These are phyloP conservation scores for Saccharomycopsis hybrid DNA, from an alignment of 1,139 yeast species.

Conservation along the genomic window DNA sequence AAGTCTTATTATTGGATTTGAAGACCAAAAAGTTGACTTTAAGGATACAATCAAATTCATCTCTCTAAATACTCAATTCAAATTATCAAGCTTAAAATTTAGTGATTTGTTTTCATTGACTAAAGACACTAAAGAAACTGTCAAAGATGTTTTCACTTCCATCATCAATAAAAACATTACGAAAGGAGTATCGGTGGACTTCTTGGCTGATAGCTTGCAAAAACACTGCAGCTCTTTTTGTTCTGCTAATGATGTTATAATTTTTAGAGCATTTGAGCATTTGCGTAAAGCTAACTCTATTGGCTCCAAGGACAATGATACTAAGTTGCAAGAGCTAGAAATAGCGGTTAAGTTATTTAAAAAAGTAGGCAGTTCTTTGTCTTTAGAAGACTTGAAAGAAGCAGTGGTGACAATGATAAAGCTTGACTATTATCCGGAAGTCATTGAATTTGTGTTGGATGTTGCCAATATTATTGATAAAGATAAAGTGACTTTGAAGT, in stretches of 20 bases:
- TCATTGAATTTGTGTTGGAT: conserved; percentile 74
- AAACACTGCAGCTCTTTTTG: conserved; percentile 95
- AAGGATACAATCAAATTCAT: conserved; percentile 68
- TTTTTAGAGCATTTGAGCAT: conserved; percentile 91
- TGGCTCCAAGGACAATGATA: conserved; percentile 44
- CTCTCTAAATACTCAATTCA: conserved; percentile 58
- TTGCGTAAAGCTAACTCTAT: conserved; percentile 79
- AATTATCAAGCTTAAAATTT: conserved; percentile 61
- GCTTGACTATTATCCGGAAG: conserved; percentile 75
- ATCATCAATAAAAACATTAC: conserved; percentile 83
- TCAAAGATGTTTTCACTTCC: conserved; percentile 82
- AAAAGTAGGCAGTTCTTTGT: conserved; percentile 71
- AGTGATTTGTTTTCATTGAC: conserved; percentile 72
- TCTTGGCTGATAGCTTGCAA: conserved; percentile 81
- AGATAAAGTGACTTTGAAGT: conserved; percentile 50
- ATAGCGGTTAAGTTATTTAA: conserved; percentile 74
- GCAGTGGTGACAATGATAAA: conserved; percentile 74
- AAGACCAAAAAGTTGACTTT: conserved; percentile 24
- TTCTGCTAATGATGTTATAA: conserved; percentile 86
- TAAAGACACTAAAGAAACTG: conserved; percentile 53
- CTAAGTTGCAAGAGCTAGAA: conserved; percentile 60
- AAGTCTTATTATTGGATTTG: conserved; percentile 29
- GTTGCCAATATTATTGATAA: conserved; percentile 67
- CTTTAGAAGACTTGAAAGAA: conserved; percentile 74
- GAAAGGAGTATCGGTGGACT: conserved; percentile 90